These are phyloP conservation scores for Phytopythium chamaehyphon DNA, from an alignment of 352 stramenopile species.

Conservation along the genomic window DNA sequence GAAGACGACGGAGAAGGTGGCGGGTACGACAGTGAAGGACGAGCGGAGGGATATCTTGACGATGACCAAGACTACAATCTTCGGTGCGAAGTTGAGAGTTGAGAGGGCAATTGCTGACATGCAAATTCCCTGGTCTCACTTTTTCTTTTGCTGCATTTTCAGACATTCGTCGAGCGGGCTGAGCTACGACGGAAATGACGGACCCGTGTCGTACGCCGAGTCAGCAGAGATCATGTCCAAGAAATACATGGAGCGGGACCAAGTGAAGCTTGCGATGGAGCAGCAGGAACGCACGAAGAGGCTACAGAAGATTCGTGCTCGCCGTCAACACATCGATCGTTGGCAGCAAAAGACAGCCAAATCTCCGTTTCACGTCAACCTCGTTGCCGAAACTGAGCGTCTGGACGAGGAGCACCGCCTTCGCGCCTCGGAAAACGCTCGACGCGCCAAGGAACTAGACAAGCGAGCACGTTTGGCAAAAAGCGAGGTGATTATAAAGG, in stretches of 20 bases:
- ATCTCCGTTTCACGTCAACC: conserved; percentile 91
- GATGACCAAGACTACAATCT: conserved; percentile 22
- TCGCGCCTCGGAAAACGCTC: conserved; percentile 68
- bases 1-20: background rate
- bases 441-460: conserved; percentile 57
- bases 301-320: conserved; percentile 57
- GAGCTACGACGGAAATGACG: conserved; percentile 19
- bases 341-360: conserved; percentile 90
- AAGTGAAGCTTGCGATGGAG: conserved; percentile 57
- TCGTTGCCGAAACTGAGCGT: conserved; percentile 93
- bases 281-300: conserved; percentile 50
- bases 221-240: conserved; percentile 78
- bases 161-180: conserved; percentile 4
- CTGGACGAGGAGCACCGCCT: conserved; percentile 90
- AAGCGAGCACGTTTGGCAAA: conserved; percentile 84
- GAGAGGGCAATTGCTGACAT: background rate
- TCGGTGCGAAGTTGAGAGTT: background rate
- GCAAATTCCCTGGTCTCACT: background rate
- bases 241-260: conserved; percentile 69
- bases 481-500: conserved; percentile 92
- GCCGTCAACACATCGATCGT: conserved; percentile 60
- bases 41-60: conserved; percentile 2
- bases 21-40: conserved; percentile 1
- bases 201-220: conserved; percentile 37
- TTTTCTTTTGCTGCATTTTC: background rate